A percentile compares a stretch with the other conserved stretches of the same genome.
These are phyloP conservation scores for Kodamaea hsintzibuensis DNA, from an alignment of 805 yeast species.

Conservation along the genomic window DNA sequence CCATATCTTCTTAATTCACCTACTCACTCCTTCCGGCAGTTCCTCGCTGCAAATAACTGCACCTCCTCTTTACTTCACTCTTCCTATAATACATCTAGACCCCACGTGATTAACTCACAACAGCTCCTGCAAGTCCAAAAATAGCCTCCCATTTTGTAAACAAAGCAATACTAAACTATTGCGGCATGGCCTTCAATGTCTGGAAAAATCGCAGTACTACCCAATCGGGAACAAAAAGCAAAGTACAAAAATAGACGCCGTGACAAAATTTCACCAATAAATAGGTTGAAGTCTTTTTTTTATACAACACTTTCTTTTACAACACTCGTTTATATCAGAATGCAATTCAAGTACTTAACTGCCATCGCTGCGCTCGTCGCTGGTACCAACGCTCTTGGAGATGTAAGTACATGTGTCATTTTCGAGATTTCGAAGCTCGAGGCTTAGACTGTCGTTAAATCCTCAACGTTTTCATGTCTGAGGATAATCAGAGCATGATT, in stretches of 20 bases:
- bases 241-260: slow-evolving; percentile 9
- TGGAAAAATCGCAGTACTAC: neutral
- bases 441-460: neutral
- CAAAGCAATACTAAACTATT: no score
- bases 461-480: neutral
- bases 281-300: slow-evolving; percentile 3
- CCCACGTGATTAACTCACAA: no score
- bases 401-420: slow-evolving; percentile 32
- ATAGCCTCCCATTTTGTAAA: no score
- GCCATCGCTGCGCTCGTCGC: slow-evolving; percentile 50
- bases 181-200: no score
- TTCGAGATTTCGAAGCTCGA: neutral
- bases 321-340: slow-evolving; percentile 18
- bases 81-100: no score
- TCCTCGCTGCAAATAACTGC: no score
- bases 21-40: no score
- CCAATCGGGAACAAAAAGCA: neutral
- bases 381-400: slow-evolving; percentile 60
- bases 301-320: slow-evolving; percentile 7
- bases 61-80: no score
- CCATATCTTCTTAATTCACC: no score
- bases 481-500: neutral
- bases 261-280: slow-evolving; percentile 8
- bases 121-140: no score
- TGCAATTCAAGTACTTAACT: slow-evolving; percentile 43